Conservation (phyloP, 2,329 filamentous ascomycete genomes). For the Fusarium tricinctum region DNA sequence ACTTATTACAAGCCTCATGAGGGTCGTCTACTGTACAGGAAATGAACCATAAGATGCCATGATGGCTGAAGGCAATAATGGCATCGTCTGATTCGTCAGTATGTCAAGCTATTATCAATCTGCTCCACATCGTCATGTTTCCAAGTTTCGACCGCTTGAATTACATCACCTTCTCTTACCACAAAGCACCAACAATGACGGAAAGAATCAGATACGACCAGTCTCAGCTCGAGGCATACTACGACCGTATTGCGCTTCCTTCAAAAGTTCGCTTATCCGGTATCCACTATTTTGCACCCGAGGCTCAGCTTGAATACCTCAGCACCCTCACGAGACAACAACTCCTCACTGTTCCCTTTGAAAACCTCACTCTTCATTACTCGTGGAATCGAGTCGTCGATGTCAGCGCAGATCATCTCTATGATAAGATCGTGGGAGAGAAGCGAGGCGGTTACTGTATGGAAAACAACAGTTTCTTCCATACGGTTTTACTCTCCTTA, state of each 20-base stretch:
- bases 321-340: not conserved
- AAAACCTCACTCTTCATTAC: constrained; percentile 34
- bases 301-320: constrained; percentile 15
- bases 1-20: not conserved
- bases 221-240: constrained; percentile 18
- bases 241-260: constrained; percentile 15
- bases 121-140: constrained; percentile 2
- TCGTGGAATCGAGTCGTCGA: constrained; percentile 24
- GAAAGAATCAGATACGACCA: constrained; percentile 14
- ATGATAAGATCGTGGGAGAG: constrained; percentile 23
- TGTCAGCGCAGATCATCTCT: constrained; percentile 22
- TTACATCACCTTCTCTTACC: not conserved
- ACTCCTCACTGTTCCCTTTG: constrained; percentile 19
- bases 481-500: constrained; percentile 18
- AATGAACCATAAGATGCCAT: not conserved
- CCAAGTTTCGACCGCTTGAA: not conserved
- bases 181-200: constrained; percentile 5
- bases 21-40: not conserved
- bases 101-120: not conserved
- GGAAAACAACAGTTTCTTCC: constrained; percentile 34
- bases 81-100: not conserved
- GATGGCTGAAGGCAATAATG: not conserved
- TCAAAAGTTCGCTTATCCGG: not conserved
- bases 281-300: not conserved
- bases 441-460: constrained; percentile 34